These are phyloP conservation scores for Alloteropsis semialata DNA, from an alignment of 176 grass and related monocot species.

Conservation along the genomic window DNA sequence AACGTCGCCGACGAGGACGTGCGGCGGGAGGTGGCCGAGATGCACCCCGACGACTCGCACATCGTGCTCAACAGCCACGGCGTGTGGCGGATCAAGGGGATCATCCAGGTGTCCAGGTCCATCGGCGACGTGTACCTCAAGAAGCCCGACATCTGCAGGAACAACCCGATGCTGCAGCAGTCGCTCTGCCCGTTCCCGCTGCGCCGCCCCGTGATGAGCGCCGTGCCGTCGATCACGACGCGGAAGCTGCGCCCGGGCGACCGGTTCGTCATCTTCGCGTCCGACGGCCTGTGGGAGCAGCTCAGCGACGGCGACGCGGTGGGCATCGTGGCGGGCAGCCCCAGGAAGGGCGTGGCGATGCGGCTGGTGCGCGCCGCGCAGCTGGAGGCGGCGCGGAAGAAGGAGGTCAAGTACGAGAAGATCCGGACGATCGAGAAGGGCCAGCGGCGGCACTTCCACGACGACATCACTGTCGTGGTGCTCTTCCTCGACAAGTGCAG, in stretches of 20 bases:
- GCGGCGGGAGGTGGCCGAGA: constrained; percentile 37
- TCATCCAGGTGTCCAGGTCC: constrained; percentile 66
- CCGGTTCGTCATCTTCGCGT: constrained; percentile 60
- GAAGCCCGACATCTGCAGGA: constrained; percentile 33
- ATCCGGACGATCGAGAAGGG: constrained; percentile 60
- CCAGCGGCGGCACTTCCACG: constrained; percentile 43
- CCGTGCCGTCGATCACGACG: constrained; percentile 47
- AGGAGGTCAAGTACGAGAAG: constrained; percentile 59
- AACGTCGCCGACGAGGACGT: constrained; percentile 65
- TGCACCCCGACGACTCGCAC: constrained; percentile 62
- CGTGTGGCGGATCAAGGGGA: constrained; percentile 79
- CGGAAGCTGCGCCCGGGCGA: constrained; percentile 32
- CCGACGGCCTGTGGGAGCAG: constrained; percentile 74
- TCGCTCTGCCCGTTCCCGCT: constrained; percentile 43
- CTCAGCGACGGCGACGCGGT: constrained; percentile 56
- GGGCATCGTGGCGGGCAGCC: constrained; percentile 33
- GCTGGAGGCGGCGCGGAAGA: constrained; percentile 60
- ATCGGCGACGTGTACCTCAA: constrained; percentile 60
- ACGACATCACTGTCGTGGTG: constrained; percentile 70
- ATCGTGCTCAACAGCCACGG: constrained; percentile 62
- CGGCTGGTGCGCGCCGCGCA: constrained; percentile 52
- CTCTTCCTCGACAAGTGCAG: constrained; percentile 49
- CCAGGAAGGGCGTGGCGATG: constrained; percentile 60
- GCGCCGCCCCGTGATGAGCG: constrained; percentile 53
- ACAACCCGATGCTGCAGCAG: constrained; percentile 40